Evolutionary conservation across 2,329 filamentous ascomycete genomes (phyloP).

Genomic region (Periconia sp.): DNA sequence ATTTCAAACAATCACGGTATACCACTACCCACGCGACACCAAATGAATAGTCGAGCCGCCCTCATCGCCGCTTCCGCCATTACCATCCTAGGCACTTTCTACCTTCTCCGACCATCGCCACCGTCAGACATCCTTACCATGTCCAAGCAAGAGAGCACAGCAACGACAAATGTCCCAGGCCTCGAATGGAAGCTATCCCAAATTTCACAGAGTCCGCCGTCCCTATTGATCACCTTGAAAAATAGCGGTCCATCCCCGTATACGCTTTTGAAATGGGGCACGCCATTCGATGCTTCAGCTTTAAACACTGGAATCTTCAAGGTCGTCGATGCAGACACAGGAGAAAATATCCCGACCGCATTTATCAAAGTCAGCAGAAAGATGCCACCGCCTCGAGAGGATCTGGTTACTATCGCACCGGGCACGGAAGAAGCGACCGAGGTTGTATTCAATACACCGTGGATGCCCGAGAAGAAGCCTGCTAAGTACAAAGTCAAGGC

Average conservation of each 20-base stretch:
- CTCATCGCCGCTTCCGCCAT: constrained; percentile 27
- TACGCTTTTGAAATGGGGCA: constrained; percentile 45
- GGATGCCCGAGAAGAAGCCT: constrained; percentile 40
- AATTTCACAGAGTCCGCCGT: constrained; percentile 30
- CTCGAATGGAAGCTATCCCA: constrained; percentile 34
- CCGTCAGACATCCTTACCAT: constrained; percentile 23
- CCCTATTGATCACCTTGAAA: constrained; percentile 39
- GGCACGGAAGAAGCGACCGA: constrained; percentile 36
- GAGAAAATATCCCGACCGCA: constrained; percentile 29
- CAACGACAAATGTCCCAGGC: constrained; percentile 20
- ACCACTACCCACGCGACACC: constrained; percentile 3
- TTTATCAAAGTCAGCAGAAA: constrained; percentile 39
- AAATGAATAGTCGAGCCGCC: constrained; percentile 29
- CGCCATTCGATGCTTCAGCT: constrained; percentile 43
- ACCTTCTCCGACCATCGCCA: constrained; percentile 26
- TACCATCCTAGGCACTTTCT: constrained; percentile 31
- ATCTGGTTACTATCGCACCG: constrained; percentile 39
- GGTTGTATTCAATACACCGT: constrained; percentile 40
- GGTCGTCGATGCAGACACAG: constrained; percentile 29
- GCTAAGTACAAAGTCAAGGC: constrained; percentile 40
- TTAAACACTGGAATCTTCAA: constrained; percentile 43
- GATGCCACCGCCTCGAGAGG: constrained; percentile 40
- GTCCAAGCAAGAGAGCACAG: constrained; percentile 7
- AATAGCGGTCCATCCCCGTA: constrained; percentile 39
- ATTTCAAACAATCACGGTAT: neutral